Evolutionary conservation across 176 grass and related monocot species (phyloP).

Genomic region (Oryza brachyantha): DNA sequence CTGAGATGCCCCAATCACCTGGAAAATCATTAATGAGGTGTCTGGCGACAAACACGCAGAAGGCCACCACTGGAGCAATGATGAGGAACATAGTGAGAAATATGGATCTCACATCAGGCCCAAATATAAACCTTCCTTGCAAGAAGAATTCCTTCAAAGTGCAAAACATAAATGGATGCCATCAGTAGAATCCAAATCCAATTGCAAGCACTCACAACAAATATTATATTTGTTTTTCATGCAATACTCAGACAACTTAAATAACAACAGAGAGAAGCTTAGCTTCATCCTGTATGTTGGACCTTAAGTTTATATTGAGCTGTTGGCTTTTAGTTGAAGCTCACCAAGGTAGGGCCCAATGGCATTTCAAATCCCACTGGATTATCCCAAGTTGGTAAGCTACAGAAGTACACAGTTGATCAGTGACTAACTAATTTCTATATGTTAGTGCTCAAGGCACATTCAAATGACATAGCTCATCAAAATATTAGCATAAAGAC

Average conservation of each 20-base stretch:
- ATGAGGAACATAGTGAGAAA: slow-evolving; percentile 97
- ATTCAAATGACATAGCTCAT: background rate
- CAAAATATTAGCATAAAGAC: slow-evolving; percentile 1
- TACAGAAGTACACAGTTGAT: slow-evolving; percentile 15
- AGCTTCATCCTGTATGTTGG: background rate
- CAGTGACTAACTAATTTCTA: background rate
- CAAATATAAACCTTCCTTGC: slow-evolving; percentile 97
- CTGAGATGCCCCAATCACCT: slow-evolving; percentile 63
- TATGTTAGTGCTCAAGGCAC: background rate
- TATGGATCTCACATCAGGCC: slow-evolving; percentile 85
- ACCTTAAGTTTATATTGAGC: background rate
- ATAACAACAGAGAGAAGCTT: slow-evolving; percentile 1
- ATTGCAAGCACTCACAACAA: background rate
- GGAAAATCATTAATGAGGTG: slow-evolving; percentile 82
- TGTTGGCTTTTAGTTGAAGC: background rate
- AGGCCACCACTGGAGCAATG: slow-evolving; percentile 61
- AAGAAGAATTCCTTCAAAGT: slow-evolving; percentile 79
- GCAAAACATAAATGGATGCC: slow-evolving; percentile 4
- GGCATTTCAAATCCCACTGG: background rate
- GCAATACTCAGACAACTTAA: background rate
- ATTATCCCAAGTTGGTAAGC: background rate
- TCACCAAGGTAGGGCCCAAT: background rate
- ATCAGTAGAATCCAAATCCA: background rate
- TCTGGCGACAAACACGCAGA: slow-evolving; percentile 80
- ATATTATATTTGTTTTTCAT: background rate